These are phyloP conservation scores for Puccinellia tenuiflora DNA, from an alignment of 176 grass and related monocot genomes.

Conservation along the genomic window DNA sequence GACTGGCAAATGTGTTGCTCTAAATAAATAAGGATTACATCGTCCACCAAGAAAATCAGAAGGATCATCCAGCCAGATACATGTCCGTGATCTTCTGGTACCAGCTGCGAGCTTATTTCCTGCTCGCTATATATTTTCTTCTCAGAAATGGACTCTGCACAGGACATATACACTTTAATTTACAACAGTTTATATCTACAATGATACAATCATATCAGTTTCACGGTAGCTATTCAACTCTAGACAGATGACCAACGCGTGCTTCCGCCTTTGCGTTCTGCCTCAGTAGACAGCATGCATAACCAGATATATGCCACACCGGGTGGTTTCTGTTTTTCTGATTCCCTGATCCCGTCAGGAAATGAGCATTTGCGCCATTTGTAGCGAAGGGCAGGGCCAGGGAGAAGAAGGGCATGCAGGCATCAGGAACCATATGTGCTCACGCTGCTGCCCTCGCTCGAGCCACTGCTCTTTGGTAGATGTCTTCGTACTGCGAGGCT, in stretches of 20 bases:
- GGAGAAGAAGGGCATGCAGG: not conserved
- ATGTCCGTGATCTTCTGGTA: too few species aligned
- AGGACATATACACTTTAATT: not conserved
- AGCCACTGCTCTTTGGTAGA: conserved; percentile 60
- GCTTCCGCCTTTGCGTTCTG: not conserved
- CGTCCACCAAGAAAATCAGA: not conserved
- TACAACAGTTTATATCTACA: not conserved
- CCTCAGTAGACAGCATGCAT: not conserved
- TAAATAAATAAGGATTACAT: not conserved
- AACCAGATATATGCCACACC: not conserved
- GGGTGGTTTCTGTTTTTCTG: not conserved
- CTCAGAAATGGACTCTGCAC: not conserved
- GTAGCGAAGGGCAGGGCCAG: not conserved
- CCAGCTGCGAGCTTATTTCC: too few species aligned
- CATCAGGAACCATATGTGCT: conserved; percentile 4
- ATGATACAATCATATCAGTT: not conserved
- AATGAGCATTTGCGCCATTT: not conserved
- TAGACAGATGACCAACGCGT: not conserved
- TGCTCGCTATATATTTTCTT: too few species aligned
- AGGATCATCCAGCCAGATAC: too few species aligned
- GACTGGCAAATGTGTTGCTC: not conserved
- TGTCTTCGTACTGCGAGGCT: conserved; percentile 71
- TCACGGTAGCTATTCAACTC: not conserved
- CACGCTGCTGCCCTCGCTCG: conserved; percentile 55
- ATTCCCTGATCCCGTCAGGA: not conserved